Percentiles rank a stretch among this genome's conserved stretches.
Evolutionary conservation across 352 stramenopile genomes (phyloP).

Genomic region (Globisporangium okanoganense): DNA sequence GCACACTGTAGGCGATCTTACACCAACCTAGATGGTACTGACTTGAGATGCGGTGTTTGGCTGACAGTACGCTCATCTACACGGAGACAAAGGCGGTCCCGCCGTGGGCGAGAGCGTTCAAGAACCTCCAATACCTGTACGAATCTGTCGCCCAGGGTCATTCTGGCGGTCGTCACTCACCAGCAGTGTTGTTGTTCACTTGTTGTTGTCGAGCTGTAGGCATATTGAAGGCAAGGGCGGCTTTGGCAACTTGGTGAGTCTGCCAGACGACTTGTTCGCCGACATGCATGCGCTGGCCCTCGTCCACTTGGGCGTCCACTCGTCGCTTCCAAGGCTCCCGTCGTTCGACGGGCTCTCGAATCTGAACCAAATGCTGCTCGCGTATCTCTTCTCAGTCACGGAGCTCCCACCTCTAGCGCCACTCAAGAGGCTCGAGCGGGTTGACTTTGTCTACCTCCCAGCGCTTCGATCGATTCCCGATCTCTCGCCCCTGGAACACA

Average conservation of each 20-base stretch:
- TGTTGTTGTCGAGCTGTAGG: constrained; percentile 9
- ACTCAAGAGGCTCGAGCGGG: constrained; percentile 13
- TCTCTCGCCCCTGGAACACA: constrained; percentile 4
- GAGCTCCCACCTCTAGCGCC: constrained; percentile 25
- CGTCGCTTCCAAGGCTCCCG: constrained; percentile 19
- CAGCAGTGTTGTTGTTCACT: too few relatives aligned
- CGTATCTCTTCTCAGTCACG: constrained; percentile 14
- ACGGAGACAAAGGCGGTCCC: constrained; percentile 23
- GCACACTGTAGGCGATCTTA: neutral
- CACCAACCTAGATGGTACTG: too few relatives aligned
- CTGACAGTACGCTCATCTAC: constrained; percentile 19
- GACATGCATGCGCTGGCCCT: constrained; percentile 27
- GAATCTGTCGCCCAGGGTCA: neutral
- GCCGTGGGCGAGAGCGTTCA: constrained; percentile 24
- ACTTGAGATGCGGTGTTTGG: neutral
- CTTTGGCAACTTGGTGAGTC: constrained; percentile 16
- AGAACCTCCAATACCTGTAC: constrained; percentile 37
- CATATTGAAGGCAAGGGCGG: constrained; percentile 37
- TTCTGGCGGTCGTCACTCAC: too few relatives aligned
- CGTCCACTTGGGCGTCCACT: constrained; percentile 32
- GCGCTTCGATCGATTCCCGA: constrained; percentile 21
- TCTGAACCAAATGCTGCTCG: constrained; percentile 28
- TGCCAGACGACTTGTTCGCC: constrained; percentile 29
- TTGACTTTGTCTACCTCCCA: constrained; percentile 20
- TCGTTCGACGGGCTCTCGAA: constrained; percentile 24